Conservation (phyloP, 2,329 filamentous ascomycete species). For the Aspergillus brunneoviolaceus region DNA sequence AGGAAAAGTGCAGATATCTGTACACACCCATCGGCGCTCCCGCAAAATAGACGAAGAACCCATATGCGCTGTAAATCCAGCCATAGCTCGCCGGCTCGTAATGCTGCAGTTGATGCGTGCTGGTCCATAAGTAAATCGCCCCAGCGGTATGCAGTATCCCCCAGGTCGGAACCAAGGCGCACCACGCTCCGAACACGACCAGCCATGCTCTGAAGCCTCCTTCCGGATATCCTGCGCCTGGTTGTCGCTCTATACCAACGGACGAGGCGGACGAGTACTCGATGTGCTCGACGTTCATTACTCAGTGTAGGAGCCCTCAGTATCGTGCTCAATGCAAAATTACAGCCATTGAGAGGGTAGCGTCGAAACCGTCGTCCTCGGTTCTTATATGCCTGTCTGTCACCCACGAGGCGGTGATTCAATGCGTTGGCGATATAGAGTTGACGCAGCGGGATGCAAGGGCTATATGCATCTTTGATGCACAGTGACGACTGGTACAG, state of each 20-base stretch:
- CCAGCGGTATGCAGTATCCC: constrained; percentile 44
- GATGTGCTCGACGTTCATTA: neutral
- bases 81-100: constrained; percentile 39
- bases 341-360: too few relatives aligned
- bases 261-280: neutral
- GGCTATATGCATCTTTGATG: constrained; percentile 1
- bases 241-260: neutral
- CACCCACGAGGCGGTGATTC: constrained; percentile 3
- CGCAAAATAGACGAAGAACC: constrained; percentile 40
- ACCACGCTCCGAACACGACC: constrained; percentile 44
- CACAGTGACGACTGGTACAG: neutral
- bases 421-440: neutral
- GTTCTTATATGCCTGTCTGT: neutral
- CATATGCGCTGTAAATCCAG: constrained; percentile 45
- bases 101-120: constrained; percentile 35
- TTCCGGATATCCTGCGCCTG: constrained; percentile 34
- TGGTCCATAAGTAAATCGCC: constrained; percentile 42
- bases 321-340: too few relatives aligned
- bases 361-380: too few relatives aligned
- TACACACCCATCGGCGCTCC: constrained; percentile 23
- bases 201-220: constrained; percentile 45
- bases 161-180: constrained; percentile 39
- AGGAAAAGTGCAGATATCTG: too few relatives aligned
- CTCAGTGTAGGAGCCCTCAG: neutral
- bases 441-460: constrained; percentile 4